Base-by-base conservation (phyloP, 78 protist genomes). In the Guillardia theta region DNA sequence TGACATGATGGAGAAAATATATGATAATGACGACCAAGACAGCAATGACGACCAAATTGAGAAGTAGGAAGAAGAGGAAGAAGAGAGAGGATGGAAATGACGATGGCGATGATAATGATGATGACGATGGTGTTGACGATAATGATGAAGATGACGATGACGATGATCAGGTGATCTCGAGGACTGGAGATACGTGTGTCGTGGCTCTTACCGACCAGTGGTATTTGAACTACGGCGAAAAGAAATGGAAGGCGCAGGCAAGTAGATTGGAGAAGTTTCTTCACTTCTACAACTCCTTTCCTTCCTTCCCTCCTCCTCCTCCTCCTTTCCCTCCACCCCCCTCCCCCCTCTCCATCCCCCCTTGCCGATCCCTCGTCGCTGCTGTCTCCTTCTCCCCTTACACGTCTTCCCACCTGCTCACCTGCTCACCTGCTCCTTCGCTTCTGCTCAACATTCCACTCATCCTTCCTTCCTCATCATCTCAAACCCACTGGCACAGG, bases 201-300 rank as follows among this genome's bases (percentile, higher is more conserved):
- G 99, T 98, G 19, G 97, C 99, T 43, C 88, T 98, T 37, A 47
- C 95, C 44, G 99, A 99, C 95, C 99, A 99, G 95, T 99, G 99
- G 99, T 99, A 96, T 98, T 53, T 99, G 77, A 95, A 95, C 92
- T 99, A 99, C 92, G 99, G 99, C 64, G 98, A 97, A n/a, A 30
- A 58, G 70, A 30, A 58, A 30, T 58, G 70, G 70, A 50, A 15
- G 58, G 15, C 70, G 70, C 70, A 58, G 27, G 70, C 70, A 58
- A 6, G 70, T 58, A 24, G 70, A 58, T 19, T 10, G 58, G 15
- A 0, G 39, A 24, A 24, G 6, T 30, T 3, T 30, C 27, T 15
- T 15, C 58, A 50, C 58, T 50, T 15, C 58, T 50, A 50, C 15
- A 19, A 10, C 58, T 50, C 58, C 58, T 50, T 15, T 15, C 15